Base-by-base conservation (phyloP, 345 rosid genomes). In the Cardamine occulta region DNA sequence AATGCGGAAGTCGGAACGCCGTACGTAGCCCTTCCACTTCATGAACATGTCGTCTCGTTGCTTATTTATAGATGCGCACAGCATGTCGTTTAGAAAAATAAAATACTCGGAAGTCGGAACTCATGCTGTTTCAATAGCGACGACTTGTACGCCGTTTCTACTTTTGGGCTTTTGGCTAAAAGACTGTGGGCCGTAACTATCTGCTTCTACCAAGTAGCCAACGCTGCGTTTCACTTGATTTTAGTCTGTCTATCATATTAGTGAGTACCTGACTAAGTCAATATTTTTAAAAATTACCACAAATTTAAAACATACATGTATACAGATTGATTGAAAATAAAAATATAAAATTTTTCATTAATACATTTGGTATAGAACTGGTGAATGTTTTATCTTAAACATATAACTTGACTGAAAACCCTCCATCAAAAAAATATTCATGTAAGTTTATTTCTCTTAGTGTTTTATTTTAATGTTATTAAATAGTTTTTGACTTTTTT, bases 151-250 rank as follows among this genome's bases (percentile, higher is more conserved):
- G 23, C 35, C 37, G 37, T 39, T 23, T 35, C n/a, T 9, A 12
- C 13, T 26, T 39, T 68, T 55, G 40, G 73, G 73, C 63, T 54
- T 68, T 39, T 0, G 18, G 52, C 13, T 54, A 15, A 32, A 32
- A 0, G 26, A 24, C 17, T 54, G 2, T 69, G 39, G 37, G 39
- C 66, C 31, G 17, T 61, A 39, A 2, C 18, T 23, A 13, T 62
- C 32, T 17, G 4, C 63, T 7, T 29, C 37, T 29, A 29, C 31
- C 31, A 29, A 29, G 31, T 54, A 14, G 28, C 34, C 18, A 24
- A 54, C 34, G 1, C 17, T 24, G 9, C 56, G 32, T 54, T 54
- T 53, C n/a, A 23, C 28, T 9, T 19, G 3, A 9, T 18, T 17
- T n/a, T 17, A 2, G 3, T 7, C 52, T 17, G 52, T 2, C 52